Evolutionary conservation across 768 basidiomycete genomes (phyloP).

Genomic region (Nidularia sp.): DNA sequence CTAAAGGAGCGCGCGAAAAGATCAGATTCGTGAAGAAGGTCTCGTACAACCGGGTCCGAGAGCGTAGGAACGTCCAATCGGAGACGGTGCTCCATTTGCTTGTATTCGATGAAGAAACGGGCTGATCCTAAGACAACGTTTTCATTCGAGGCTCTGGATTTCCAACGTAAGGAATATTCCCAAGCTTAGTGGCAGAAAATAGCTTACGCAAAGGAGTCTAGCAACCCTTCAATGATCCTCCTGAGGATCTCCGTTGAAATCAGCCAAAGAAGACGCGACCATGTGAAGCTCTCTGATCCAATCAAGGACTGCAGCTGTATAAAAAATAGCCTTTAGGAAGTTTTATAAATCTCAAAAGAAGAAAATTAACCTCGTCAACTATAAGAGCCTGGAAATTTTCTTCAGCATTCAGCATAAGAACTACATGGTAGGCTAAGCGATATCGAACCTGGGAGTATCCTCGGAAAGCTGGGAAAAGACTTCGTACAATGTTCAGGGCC

Average conservation of each 20-base stretch:
- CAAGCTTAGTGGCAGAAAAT: slow-evolving; percentile 7
- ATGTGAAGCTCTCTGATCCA: slow-evolving; percentile 68
- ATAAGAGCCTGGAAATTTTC: slow-evolving; percentile 54
- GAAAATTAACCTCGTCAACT: slow-evolving; percentile 65
- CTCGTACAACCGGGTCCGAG: slow-evolving; percentile 66
- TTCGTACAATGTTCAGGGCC: slow-evolving; percentile 64
- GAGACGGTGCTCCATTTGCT: slow-evolving; percentile 74
- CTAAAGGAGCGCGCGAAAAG: slow-evolving; percentile 80
- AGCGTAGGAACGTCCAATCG: slow-evolving; percentile 78
- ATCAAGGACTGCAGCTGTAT: slow-evolving; percentile 65
- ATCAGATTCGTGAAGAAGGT: slow-evolving; percentile 83
- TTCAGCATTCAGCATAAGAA: slow-evolving; percentile 14
- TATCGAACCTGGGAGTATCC: slow-evolving; percentile 70
- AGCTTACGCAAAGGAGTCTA: slow-evolving; percentile 76
- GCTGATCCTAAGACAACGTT: slow-evolving; percentile 69
- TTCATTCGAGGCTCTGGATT: slow-evolving; percentile 62
- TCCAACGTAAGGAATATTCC: slow-evolving; percentile 9
- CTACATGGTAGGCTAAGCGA: slow-evolving; percentile 6
- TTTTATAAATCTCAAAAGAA: not conserved
- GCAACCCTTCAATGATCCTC: slow-evolving; percentile 55
- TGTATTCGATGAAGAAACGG: slow-evolving; percentile 70
- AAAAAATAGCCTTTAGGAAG: not conserved
- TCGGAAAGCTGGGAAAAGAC: slow-evolving; percentile 76
- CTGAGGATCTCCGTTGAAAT: slow-evolving; percentile 61
- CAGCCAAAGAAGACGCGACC: slow-evolving; percentile 57